Evolutionary conservation across 192 early-diverging fungal genomes (phyloP), one percentile per base, ranked within the genome.

Genomic region (Coemansia sp.): DNA sequence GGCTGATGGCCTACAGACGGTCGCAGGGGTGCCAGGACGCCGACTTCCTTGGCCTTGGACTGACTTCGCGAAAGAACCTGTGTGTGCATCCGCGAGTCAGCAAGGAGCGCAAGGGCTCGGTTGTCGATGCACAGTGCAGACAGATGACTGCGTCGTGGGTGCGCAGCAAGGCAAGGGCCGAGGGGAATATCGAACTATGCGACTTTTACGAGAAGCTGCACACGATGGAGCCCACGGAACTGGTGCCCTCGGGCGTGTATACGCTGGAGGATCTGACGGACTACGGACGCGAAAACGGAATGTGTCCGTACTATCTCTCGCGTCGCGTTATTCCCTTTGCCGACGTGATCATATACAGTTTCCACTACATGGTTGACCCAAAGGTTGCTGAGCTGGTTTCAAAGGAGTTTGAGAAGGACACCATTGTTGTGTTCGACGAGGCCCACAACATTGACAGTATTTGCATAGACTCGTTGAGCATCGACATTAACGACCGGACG

Each of bases 391-490:
- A 98, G 45, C 70, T 98, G 59, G 94, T 99, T 39, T 98, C 96
- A 5, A 94, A 92, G 77, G 97, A 98, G 72, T 68, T 99, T 57
- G 91, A 92, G 41, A 93, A 91, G 75, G 93, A 98, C 55, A 90
- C 90, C 43, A 98, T 99, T 57, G 91, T 99, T n/a, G 92, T 99
- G 0, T 99, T 99, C 84, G 98, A 99, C 81, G 98, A 99, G 75
- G 98, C 98, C 1, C 96, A 99, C 85, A 98, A 99, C 72, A 98
- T 99, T 65, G 97, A 99, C 86, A 98, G 97, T 84, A 96, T 98
- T 14, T 99, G 98, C 80, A 98, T 97, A 43, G 98, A 99, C 64
- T 92, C 96, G 10, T 73, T 99, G 60, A 96, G 94, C 68, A 89
- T 99, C 63, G 97, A 98, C 76, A 85, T 99, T 40, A 95, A 91